phyloP scores from a whole-genome alignment of 305 asterid genomes.

The Plantago lanceolata region DNA sequence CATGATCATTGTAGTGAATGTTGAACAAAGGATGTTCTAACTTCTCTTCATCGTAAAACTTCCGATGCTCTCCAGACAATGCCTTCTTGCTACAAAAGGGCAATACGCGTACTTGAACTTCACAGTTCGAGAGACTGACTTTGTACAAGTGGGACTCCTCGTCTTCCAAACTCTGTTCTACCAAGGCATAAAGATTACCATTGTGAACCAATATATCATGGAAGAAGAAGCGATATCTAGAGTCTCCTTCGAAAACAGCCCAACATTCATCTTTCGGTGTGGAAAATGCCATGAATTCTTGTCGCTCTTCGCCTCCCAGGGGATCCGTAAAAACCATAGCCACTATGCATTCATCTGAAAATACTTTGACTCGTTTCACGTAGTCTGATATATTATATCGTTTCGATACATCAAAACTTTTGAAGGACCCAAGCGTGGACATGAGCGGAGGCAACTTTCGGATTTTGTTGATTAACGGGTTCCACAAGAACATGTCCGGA shows the following conservation, averaged over 20 bases:
- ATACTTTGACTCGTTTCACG: neutral
- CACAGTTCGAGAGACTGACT: neutral
- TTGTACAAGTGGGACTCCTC: neutral
- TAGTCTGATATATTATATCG: neutral
- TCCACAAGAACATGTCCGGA: constrained; percentile 1
- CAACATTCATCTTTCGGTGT: neutral
- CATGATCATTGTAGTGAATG: neutral
- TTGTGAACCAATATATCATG: neutral
- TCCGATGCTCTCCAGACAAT: too few relatives aligned
- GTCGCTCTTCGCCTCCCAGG: neutral
- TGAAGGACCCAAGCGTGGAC: neutral
- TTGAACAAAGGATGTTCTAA: neutral
- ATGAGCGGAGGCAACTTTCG: neutral
- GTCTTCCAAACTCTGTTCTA: too few relatives aligned
- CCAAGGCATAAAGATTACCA: neutral
- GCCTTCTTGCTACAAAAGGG: neutral
- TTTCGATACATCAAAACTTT: too few relatives aligned
- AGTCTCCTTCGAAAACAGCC: neutral
- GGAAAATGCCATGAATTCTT: neutral
- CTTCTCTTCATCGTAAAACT: neutral
- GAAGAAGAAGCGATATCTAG: neutral
- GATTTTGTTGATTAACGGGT: neutral
- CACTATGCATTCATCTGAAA: neutral
- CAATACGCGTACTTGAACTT: neutral
- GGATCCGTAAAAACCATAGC: neutral